Evolutionary conservation across 805 yeast species (phyloP).

Genomic region (Lipomyces chichibuensis): DNA sequence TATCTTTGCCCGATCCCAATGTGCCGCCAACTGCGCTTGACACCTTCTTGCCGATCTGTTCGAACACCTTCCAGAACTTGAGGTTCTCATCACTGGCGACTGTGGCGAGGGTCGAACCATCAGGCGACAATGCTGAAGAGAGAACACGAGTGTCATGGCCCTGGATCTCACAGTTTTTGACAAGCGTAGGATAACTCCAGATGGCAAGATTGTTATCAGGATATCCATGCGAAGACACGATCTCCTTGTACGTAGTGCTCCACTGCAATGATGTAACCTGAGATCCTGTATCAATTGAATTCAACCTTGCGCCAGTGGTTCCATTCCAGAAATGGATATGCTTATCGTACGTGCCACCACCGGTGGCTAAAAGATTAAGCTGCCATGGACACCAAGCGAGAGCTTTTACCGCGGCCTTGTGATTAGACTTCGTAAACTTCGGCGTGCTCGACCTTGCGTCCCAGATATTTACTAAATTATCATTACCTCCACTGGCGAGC

Average conservation of each 20-base stretch:
- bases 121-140: constrained; percentile 83
- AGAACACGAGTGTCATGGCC: constrained; percentile 92
- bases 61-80: constrained; percentile 92
- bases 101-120: constrained; percentile 86
- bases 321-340: constrained; percentile 95
- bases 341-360: constrained; percentile 92
- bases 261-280: constrained; percentile 93
- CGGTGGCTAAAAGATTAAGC: constrained; percentile 81
- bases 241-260: constrained; percentile 68
- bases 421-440: constrained; percentile 72
- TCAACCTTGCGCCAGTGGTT: constrained; percentile 81
- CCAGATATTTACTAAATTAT: constrained; percentile 91
- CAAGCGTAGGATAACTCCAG: constrained; percentile 82
- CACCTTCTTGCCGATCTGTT: constrained; percentile 49
- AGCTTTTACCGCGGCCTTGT: constrained; percentile 94
- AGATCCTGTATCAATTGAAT: constrained; percentile 86
- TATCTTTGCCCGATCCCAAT: constrained; percentile 50
- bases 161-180: constrained; percentile 84
- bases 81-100: constrained; percentile 95
- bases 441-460: constrained; percentile 75
- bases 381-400: constrained; percentile 93
- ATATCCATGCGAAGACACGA: constrained; percentile 91
- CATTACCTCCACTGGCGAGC: constrained; percentile 92
- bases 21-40: constrained; percentile 42
- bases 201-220: constrained; percentile 83